Percentiles rank a stretch among this genome's conserved stretches.
These are phyloP conservation scores for Salix caprea DNA, from an alignment of 345 rosid genomes.

Conservation along the genomic window DNA sequence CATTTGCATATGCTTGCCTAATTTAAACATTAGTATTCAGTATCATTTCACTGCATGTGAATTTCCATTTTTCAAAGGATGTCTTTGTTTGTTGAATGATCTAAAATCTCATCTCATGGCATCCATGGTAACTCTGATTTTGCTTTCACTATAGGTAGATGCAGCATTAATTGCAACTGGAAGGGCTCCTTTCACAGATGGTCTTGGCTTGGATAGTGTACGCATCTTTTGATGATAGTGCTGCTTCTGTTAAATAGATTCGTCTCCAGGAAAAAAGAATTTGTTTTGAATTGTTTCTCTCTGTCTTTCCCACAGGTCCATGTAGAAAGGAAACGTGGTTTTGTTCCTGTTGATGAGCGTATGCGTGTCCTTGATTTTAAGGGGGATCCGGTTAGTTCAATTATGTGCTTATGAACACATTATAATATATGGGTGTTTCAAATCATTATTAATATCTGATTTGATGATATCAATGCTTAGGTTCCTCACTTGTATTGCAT, in stretches of 20 bases:
- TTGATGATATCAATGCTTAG: slow-evolving; percentile 29
- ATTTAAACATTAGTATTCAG: not conserved
- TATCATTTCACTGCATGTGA: not conserved
- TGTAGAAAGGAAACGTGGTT: slow-evolving; percentile 85
- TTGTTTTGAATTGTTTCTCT: not conserved
- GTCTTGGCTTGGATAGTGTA: slow-evolving; percentile 96
- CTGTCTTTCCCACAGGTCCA: slow-evolving; percentile 46
- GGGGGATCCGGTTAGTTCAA: slow-evolving; percentile 60
- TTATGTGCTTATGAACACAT: not conserved
- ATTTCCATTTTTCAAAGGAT: not conserved
- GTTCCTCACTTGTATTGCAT: slow-evolving; percentile 89
- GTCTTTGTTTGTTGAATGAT: slow-evolving; percentile 2
- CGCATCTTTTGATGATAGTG: slow-evolving; percentile 15
- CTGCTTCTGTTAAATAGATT: not conserved
- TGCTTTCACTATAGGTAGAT: slow-evolving; percentile 61
- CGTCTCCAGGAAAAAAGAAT: not conserved
- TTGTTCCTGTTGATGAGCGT: slow-evolving; percentile 85
- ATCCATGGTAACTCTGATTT: slow-evolving; percentile 2
- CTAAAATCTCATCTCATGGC: not conserved
- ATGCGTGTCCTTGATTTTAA: slow-evolving; percentile 83
- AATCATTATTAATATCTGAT: slow-evolving; percentile 10
- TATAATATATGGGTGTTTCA: not conserved
- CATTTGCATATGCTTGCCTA: not conserved
- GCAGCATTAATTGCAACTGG: slow-evolving; percentile 99
- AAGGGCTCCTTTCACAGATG: slow-evolving; percentile 96